A percentile compares a stretch with the other conserved stretches of the same genome.
Evolutionary conservation across 1,139 yeast genomes (phyloP).

Genomic region (Candida glucosophila): DNA sequence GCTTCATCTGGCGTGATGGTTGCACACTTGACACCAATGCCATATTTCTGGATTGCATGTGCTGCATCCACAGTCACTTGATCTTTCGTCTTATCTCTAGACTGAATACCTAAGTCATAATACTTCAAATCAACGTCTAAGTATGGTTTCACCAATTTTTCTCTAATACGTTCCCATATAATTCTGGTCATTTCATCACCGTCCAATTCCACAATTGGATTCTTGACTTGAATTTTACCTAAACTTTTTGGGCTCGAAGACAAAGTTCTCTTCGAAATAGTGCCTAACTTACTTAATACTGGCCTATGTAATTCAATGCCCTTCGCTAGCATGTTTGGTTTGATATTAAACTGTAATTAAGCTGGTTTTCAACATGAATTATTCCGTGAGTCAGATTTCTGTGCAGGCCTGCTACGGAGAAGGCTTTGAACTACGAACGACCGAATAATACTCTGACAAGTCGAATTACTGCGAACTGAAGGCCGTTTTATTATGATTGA

Average conservation of each 20-base stretch:
- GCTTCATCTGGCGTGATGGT: slow-evolving; percentile 83
- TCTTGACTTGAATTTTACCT: slow-evolving; percentile 55
- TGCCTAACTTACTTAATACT: no score
- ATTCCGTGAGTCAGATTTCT: no score
- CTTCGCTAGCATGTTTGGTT: no score
- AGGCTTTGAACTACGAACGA: no score
- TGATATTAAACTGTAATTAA: no score
- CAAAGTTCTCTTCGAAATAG: no score
- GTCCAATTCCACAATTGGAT: slow-evolving; percentile 73
- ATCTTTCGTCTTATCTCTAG: slow-evolving; percentile 67
- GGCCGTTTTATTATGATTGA: no score
- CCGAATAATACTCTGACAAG: no score
- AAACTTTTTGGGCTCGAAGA: slow-evolving; percentile 14
- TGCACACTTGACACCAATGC: slow-evolving; percentile 82
- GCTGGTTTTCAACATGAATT: no score
- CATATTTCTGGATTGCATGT: slow-evolving; percentile 62
- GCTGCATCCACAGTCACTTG: slow-evolving; percentile 71
- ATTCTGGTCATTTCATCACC: slow-evolving; percentile 87
- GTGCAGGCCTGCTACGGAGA: no score
- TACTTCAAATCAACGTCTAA: slow-evolving; percentile 66
- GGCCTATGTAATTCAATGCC: no score
- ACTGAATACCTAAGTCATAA: slow-evolving; percentile 64
- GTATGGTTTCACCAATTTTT: slow-evolving; percentile 60
- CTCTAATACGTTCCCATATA: slow-evolving; percentile 71
- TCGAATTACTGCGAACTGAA: no score